phyloP scores from a whole-genome alignment of 495 filamentous ascomycete genomes.

The Penicillium mononematosum region DNA sequence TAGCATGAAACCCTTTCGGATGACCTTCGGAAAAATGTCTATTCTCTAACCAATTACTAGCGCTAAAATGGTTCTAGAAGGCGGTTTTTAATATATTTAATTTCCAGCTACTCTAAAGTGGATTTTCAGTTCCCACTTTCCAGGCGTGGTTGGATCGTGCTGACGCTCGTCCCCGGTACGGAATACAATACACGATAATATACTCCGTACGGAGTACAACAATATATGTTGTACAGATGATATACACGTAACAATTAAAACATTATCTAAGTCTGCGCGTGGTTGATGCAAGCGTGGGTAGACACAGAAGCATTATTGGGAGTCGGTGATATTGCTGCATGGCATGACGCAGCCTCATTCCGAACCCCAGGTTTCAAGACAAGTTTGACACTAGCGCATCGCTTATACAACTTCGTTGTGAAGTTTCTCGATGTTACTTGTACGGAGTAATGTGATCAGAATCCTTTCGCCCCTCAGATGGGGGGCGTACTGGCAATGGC shows the following conservation, averaged over 20 bases:
- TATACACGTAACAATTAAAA: not conserved
- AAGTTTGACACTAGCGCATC: not conserved
- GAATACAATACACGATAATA: not conserved
- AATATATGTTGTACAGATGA: not conserved
- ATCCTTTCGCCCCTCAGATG: not conserved
- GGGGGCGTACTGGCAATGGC: constrained; percentile 1
- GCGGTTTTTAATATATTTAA: constrained; percentile 12
- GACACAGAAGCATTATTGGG: not conserved
- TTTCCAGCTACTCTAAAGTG: constrained; percentile 5
- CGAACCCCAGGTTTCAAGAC: not conserved
- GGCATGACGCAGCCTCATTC: not conserved
- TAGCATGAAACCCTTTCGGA: constrained; percentile 1
- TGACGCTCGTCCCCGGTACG: constrained; percentile 1
- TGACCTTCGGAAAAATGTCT: constrained; percentile 1
- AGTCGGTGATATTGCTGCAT: not conserved
- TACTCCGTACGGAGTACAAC: not conserved
- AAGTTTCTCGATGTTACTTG: not conserved
- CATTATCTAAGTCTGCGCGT: not conserved
- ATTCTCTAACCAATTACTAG: not conserved
- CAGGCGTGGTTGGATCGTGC: constrained; percentile 4
- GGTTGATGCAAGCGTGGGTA: not conserved
- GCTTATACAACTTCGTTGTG: not conserved
- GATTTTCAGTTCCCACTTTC: constrained; percentile 8
- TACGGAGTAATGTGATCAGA: not conserved
- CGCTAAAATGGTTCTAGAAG: constrained; percentile 9